These are phyloP conservation scores for Epichloe aotearoae DNA, from an alignment of 2,329 filamentous ascomycete species.

Conservation along the genomic window DNA sequence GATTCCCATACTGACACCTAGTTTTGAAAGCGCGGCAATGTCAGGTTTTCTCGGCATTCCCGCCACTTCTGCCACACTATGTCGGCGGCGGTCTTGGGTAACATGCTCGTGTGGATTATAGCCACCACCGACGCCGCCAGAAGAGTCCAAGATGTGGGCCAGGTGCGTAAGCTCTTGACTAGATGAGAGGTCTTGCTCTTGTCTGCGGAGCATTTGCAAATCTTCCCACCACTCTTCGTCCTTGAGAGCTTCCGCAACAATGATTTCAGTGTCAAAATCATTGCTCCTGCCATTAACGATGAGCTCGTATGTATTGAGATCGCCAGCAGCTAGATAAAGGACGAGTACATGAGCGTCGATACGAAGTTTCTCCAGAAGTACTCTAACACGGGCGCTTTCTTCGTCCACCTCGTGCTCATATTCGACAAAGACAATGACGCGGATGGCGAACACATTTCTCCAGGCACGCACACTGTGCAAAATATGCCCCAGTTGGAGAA, in stretches of 20 bases:
- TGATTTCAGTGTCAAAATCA: slow-evolving; percentile 40
- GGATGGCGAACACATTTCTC: slow-evolving; percentile 58
- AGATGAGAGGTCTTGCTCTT: slow-evolving; percentile 22
- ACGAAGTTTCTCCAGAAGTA: slow-evolving; percentile 64
- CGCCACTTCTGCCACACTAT: slow-evolving; percentile 44
- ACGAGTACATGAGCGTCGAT: slow-evolving; percentile 71
- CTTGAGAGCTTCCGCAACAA: slow-evolving; percentile 53
- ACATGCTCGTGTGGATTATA: slow-evolving; percentile 28
- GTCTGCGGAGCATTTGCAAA: slow-evolving; percentile 42
- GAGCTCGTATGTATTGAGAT: slow-evolving; percentile 58
- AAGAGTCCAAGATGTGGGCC: slow-evolving; percentile 30
- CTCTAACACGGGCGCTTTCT: slow-evolving; percentile 57
- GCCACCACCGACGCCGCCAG: slow-evolving; percentile 22
- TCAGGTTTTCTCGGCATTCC: slow-evolving; percentile 49
- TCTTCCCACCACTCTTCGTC: slow-evolving; percentile 78
- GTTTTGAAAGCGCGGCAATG: slow-evolving; percentile 34
- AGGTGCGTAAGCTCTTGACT: slow-evolving; percentile 31
- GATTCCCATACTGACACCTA: slow-evolving; percentile 59
- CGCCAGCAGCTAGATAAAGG: slow-evolving; percentile 67
- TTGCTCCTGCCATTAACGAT: slow-evolving; percentile 59
- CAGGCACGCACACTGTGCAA: slow-evolving; percentile 69
- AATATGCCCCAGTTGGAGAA: slow-evolving; percentile 75
- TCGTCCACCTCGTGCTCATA: slow-evolving; percentile 76
- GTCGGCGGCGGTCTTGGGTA: slow-evolving; percentile 19
- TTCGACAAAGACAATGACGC: slow-evolving; percentile 79